These are phyloP conservation scores for Mycena amicta DNA, from an alignment of 768 basidiomycete species.

Conservation along the genomic window DNA sequence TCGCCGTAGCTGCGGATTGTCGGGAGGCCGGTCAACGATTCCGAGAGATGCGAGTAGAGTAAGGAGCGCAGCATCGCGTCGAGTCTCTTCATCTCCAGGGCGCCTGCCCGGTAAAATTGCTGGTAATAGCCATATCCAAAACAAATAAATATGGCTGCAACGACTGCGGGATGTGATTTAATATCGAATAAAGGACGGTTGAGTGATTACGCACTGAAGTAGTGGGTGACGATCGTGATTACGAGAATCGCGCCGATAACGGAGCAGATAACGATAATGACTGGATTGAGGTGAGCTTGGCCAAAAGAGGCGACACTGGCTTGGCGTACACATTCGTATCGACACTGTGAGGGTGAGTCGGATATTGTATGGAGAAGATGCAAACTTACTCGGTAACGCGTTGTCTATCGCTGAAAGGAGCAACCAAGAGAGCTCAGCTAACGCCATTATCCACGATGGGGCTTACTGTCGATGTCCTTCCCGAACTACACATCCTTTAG, in stretches of 20 bases:
- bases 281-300: slow-evolving; percentile 33
- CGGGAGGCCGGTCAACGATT: slow-evolving; percentile 66
- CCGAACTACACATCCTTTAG: slow-evolving; percentile 55
- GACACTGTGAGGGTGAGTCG: slow-evolving; percentile 48
- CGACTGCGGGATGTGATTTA: slow-evolving; percentile 37
- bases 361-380: background rate
- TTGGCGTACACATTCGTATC: slow-evolving; percentile 54
- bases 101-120: slow-evolving; percentile 68
- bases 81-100: slow-evolving; percentile 66
- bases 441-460: background rate
- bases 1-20: slow-evolving; percentile 76
- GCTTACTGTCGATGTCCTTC: slow-evolving; percentile 65
- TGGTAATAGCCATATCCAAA: slow-evolving; percentile 66
- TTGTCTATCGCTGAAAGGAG: slow-evolving; percentile 55
- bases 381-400: slow-evolving; percentile 50
- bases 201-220: slow-evolving; percentile 52
- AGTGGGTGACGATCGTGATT: slow-evolving; percentile 59
- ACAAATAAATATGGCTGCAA: slow-evolving; percentile 53
- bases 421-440: too few species aligned
- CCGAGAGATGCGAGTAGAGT: slow-evolving; percentile 78
- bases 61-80: slow-evolving; percentile 74
- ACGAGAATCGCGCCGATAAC: slow-evolving; percentile 56
- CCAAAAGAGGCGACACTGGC: background rate
- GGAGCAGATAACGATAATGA: slow-evolving; percentile 50
- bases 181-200: too few species aligned